These are phyloP conservation scores for Nevesoporus exiguus DNA, from an alignment of 768 basidiomycete genomes.

Conservation along the genomic window DNA sequence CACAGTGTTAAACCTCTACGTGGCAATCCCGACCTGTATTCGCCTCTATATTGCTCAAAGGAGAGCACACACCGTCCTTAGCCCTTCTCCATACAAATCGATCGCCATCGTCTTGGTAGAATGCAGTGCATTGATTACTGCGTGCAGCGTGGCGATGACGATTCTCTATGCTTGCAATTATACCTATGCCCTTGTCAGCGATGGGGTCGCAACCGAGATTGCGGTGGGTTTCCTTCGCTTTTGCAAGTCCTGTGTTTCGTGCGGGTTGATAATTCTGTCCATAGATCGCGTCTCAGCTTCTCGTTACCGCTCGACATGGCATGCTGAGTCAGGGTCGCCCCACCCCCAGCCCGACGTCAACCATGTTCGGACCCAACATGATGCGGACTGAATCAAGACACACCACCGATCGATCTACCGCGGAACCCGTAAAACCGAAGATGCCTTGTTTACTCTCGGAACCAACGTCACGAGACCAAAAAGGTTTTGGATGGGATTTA, in stretches of 20 bases:
- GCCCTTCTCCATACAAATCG: constrained; percentile 10
- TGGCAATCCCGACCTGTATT: constrained; percentile 14
- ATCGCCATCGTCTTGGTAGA: constrained; percentile 18
- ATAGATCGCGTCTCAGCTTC: constrained; percentile 12
- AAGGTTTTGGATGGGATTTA: not conserved
- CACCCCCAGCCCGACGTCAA: not conserved
- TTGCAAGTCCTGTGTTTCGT: not conserved
- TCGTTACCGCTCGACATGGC: constrained; percentile 16
- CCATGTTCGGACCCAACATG: not conserved
- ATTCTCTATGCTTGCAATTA: constrained; percentile 4
- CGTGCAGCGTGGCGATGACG: constrained; percentile 5
- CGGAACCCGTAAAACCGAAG: not conserved
- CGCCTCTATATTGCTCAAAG: constrained; percentile 14
- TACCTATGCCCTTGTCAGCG: not conserved
- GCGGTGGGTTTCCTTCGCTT: constrained; percentile 8
- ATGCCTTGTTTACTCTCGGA: not conserved
- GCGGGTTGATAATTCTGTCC: not conserved
- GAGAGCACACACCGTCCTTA: not conserved
- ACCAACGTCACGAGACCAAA: not conserved
- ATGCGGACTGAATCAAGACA: not conserved
- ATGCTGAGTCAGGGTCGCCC: not conserved
- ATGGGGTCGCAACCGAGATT: constrained; percentile 16
- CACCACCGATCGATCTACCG: not conserved
- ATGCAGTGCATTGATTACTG: constrained; percentile 15
- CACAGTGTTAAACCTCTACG: constrained; percentile 12